phyloP scores from a whole-genome alignment of 208 protist species.

The Naegleria lovaniensis region DNA sequence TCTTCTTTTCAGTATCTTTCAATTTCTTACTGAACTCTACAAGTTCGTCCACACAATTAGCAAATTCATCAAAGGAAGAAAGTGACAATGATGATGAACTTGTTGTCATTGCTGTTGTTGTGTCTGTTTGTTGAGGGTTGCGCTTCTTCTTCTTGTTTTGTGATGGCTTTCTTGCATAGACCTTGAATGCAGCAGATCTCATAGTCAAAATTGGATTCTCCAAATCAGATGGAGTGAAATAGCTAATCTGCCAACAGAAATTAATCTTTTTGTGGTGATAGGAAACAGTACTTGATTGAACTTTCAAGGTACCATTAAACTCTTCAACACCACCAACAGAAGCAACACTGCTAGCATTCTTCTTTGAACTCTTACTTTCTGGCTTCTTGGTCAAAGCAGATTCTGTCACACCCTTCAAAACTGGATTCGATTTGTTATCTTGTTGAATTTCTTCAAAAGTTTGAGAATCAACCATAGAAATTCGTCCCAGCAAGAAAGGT shows the following conservation, averaged over 20 bases:
- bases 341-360: neutral
- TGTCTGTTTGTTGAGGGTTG: no score
- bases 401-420: neutral
- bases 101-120: no score
- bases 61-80: neutral
- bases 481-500: neutral
- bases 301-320: slow-evolving; percentile 1
- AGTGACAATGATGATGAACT: no score
- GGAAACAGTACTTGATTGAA: neutral
- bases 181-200: neutral
- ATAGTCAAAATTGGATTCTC: neutral
- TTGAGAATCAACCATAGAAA: neutral
- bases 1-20: neutral
- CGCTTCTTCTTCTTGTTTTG: slow-evolving; percentile 2
- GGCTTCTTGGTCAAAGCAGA: neutral
- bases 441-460: neutral
- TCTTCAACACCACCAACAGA: no score
- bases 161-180: slow-evolving; percentile 15
- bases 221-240: neutral
- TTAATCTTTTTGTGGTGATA: slow-evolving; percentile 9
- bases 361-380: neutral
- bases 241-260: slow-evolving; percentile 22
- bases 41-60: neutral
- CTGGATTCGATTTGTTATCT: neutral
- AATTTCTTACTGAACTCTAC: neutral